Conservation (phyloP, 495 filamentous ascomycete species). For the Penicillium canariense region DNA sequence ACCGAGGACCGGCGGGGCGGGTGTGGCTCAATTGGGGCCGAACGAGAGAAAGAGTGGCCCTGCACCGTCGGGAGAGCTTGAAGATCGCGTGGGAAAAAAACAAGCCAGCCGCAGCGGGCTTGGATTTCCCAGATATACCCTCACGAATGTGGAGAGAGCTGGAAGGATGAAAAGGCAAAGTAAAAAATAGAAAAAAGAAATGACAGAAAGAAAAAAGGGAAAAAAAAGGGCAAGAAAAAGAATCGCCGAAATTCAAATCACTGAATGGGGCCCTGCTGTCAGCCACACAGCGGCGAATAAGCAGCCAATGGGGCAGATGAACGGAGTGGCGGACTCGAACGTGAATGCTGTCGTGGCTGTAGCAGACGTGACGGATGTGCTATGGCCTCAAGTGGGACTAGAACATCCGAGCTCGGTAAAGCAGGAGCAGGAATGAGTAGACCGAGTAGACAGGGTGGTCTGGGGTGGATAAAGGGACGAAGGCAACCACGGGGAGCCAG, state of each 20-base stretch:
- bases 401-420: background rate
- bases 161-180: background rate
- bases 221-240: background rate
- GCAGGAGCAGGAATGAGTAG: background rate
- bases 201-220: constrained; percentile 1
- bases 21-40: background rate
- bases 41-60: no score
- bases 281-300: constrained; percentile 1
- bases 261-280: background rate
- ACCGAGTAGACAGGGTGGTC: background rate
- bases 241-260: background rate
- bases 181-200: constrained; percentile 2
- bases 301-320: background rate
- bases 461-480: background rate
- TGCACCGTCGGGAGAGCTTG: background rate
- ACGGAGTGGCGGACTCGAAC: background rate
- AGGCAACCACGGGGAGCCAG: background rate
- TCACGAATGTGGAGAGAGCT: constrained; percentile 3
- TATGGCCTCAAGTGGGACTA: background rate
- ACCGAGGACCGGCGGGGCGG: background rate
- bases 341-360: background rate
- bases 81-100: background rate
- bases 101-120: background rate
- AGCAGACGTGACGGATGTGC: constrained; percentile 2
- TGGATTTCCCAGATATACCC: constrained; percentile 4